These are phyloP conservation scores for Cladophialophora psammophila DNA, from an alignment of 2,329 filamentous ascomycete genomes.

Conservation along the genomic window DNA sequence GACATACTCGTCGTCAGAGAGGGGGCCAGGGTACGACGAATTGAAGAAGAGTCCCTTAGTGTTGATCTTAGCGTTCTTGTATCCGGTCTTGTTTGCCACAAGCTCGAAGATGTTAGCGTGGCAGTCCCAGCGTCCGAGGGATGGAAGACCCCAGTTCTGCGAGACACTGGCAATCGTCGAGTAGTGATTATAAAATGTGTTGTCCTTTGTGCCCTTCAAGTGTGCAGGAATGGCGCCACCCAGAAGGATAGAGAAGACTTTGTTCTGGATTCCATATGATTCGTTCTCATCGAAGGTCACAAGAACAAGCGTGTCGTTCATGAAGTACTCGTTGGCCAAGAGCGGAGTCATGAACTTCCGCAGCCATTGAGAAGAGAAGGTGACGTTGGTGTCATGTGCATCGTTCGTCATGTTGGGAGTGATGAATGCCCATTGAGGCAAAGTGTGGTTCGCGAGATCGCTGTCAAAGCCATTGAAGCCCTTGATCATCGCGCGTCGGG, in stretches of 20 bases:
- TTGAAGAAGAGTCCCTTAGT: constrained; percentile 61
- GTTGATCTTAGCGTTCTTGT: constrained; percentile 51
- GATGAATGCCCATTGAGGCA: constrained; percentile 72
- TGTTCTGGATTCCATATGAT: constrained; percentile 71
- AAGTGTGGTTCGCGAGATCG: constrained; percentile 67
- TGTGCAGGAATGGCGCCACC: constrained; percentile 73
- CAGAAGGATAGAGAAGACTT: constrained; percentile 73
- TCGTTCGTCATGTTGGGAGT: constrained; percentile 67
- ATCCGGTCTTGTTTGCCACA: constrained; percentile 68
- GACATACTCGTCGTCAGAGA: constrained; percentile 41
- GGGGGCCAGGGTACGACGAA: constrained; percentile 53
- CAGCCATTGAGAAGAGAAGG: constrained; percentile 72
- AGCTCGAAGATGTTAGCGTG: constrained; percentile 73
- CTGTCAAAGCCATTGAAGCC: constrained; percentile 73
- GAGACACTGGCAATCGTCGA: constrained; percentile 70
- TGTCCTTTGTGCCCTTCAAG: constrained; percentile 73
- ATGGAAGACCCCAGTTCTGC: constrained; percentile 74
- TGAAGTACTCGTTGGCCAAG: constrained; percentile 72
- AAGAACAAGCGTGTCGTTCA: constrained; percentile 76
- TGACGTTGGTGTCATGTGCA: constrained; percentile 76
- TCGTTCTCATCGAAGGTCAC: constrained; percentile 83
- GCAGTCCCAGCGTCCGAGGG: constrained; percentile 74
- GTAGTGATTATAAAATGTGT: constrained; percentile 76
- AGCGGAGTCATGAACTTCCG: constrained; percentile 74
- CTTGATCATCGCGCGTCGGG: constrained; percentile 74